These are phyloP conservation scores for Achaetomium macrosporum DNA, from an alignment of 2,329 filamentous ascomycete species.

Conservation along the genomic window DNA sequence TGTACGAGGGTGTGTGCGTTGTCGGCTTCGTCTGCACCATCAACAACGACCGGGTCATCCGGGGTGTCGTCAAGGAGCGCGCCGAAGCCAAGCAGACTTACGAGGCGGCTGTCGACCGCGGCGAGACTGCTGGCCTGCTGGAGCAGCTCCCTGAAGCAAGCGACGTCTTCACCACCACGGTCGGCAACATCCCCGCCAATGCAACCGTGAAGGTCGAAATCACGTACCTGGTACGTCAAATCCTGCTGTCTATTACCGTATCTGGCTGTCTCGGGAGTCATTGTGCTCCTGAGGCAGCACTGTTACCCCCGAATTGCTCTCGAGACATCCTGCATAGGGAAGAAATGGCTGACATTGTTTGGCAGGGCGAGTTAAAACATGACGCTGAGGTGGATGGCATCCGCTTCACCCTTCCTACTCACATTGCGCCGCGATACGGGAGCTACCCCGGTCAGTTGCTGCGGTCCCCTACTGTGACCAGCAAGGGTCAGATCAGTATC, in stretches of 20 bases:
- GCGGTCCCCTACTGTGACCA: constrained; percentile 11
- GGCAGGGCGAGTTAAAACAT: constrained; percentile 68
- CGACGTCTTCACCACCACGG: constrained; percentile 62
- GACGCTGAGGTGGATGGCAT: constrained; percentile 62
- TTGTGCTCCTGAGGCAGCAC: too few relatives aligned
- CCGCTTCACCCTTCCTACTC: constrained; percentile 62
- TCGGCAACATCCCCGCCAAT: constrained; percentile 61
- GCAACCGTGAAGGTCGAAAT: constrained; percentile 55
- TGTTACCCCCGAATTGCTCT: too few relatives aligned
- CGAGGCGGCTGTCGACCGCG: constrained; percentile 49
- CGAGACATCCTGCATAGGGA: too few relatives aligned
- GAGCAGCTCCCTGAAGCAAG: constrained; percentile 54
- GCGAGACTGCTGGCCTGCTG: constrained; percentile 59
- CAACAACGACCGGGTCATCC: constrained; percentile 52
- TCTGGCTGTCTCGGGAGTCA: too few relatives aligned
- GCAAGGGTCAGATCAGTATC: constrained; percentile 44
- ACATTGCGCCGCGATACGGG: constrained; percentile 63
- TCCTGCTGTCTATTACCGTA: too few relatives aligned
- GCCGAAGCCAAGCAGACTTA: constrained; percentile 56
- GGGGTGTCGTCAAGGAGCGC: constrained; percentile 62
- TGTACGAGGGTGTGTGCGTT: constrained; percentile 67
- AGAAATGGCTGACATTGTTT: too few relatives aligned
- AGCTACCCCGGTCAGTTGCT: constrained; percentile 35
- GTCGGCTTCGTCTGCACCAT: constrained; percentile 62
- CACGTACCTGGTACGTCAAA: constrained; percentile 58